These are phyloP conservation scores for Clitoria ternatea DNA, from an alignment of 306 rosid species.

Conservation along the genomic window DNA sequence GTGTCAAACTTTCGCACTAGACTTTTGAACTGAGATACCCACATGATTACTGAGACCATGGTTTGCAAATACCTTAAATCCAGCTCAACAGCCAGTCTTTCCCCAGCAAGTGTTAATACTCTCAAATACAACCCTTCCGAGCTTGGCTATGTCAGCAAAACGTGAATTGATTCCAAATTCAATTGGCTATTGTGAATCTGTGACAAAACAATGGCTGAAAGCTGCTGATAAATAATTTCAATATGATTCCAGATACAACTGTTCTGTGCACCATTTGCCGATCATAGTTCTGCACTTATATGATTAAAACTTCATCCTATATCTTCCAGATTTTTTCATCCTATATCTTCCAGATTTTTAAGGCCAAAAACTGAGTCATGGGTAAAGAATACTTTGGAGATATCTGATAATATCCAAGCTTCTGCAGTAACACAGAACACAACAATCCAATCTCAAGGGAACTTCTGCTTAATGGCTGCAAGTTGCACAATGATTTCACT, in stretches of 20 bases:
- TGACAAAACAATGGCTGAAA: neutral
- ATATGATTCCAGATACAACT: neutral
- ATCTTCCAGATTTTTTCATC: constrained; percentile 3
- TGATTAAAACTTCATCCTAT: neutral
- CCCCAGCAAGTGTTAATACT: neutral
- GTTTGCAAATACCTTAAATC: too few species aligned
- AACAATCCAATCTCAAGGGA: constrained; percentile 22
- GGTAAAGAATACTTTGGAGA: constrained; percentile 4
- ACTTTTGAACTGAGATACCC: neutral
- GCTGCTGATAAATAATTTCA: neutral
- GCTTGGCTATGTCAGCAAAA: neutral
- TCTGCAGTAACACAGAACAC: neutral
- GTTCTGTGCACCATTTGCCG: neutral
- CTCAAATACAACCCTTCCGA: neutral
- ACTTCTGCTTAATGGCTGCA: neutral
- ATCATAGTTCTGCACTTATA: neutral
- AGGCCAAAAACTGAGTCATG: neutral
- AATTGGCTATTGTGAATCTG: neutral
- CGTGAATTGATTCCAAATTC: neutral
- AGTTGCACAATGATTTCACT: constrained; percentile 19
- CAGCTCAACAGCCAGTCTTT: neutral
- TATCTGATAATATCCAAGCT: neutral
- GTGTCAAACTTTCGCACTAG: neutral
- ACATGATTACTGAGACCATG: neutral
- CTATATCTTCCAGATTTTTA: neutral